phyloP scores from a whole-genome alignment of 2,329 filamentous ascomycete genomes.

The Pseudofabraea citricarpa region DNA sequence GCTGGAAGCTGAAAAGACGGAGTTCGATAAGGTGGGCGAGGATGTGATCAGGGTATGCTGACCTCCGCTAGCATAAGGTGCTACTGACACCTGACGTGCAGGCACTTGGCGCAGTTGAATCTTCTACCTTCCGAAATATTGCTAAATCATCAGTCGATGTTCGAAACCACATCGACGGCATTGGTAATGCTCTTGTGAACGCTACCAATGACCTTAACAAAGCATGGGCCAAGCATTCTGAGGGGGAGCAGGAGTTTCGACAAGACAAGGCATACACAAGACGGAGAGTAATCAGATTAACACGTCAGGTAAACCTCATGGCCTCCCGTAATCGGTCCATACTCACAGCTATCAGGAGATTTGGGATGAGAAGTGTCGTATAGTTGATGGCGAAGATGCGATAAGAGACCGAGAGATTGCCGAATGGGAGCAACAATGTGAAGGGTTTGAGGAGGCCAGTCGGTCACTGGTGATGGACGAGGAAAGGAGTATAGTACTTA shows the following conservation, averaged over 20 bases:
- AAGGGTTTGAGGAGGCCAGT: background rate
- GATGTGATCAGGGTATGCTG: background rate
- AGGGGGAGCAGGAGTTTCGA: background rate
- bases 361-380: background rate
- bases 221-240: background rate
- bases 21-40: background rate
- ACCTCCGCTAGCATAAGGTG: background rate
- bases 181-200: background rate
- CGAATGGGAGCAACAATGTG: background rate
- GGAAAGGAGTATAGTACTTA: background rate
- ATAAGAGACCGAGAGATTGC: background rate
- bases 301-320: background rate
- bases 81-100: background rate
- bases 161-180: background rate
- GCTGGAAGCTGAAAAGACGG: background rate
- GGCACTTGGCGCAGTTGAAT: background rate
- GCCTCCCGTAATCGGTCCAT: background rate
- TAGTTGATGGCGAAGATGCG: background rate
- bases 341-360: background rate
- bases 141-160: background rate
- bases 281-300: background rate
- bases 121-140: background rate
- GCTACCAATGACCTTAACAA: background rate
- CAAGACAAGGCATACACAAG: background rate
- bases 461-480: background rate